These are phyloP conservation scores for Coemansia sp. DNA, from an alignment of 192 early-diverging fungal species.

Conservation along the genomic window DNA sequence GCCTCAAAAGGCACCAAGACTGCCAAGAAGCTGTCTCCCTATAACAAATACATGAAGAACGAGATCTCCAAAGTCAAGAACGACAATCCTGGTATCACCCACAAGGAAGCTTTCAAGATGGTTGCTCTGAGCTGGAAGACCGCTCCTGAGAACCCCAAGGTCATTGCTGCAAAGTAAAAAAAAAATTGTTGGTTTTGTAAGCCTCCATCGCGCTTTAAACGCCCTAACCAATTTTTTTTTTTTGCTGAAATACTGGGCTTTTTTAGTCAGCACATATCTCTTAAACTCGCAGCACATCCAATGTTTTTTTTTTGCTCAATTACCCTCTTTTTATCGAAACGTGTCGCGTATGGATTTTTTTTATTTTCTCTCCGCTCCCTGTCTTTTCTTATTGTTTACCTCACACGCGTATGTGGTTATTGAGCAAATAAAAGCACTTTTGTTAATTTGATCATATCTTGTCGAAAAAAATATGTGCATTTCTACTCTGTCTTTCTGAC, in stretches of 20 bases:
- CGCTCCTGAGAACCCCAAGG: slow-evolving; percentile 65
- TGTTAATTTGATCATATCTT: not conserved
- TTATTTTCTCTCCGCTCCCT: not conserved
- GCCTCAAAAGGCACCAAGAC: slow-evolving; percentile 15
- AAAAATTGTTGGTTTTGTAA: not conserved
- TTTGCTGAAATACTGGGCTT: not conserved
- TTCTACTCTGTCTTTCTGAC: not conserved
- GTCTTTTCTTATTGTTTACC: slow-evolving; percentile 12
- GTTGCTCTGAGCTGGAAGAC: slow-evolving; percentile 63
- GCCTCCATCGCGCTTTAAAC: not conserved
- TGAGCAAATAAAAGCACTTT: not conserved
- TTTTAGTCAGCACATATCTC: not conserved
- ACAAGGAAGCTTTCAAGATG: slow-evolving; percentile 70
- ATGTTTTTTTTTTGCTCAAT: slow-evolving; percentile 1
- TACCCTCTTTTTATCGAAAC: not conserved
- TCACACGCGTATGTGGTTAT: not conserved
- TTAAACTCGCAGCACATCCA: not conserved
- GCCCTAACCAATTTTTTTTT: not conserved
- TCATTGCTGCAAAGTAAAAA: slow-evolving; percentile 31
- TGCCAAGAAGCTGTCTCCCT: slow-evolving; percentile 60
- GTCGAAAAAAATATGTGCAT: slow-evolving; percentile 2
- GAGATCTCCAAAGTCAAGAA: slow-evolving; percentile 68
- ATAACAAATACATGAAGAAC: slow-evolving; percentile 73
- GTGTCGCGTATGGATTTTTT: slow-evolving; percentile 6
- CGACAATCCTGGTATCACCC: slow-evolving; percentile 58